Base-by-base conservation (phyloP, 176 grass and related monocot genomes). In the Thinopyrum elongatum region DNA sequence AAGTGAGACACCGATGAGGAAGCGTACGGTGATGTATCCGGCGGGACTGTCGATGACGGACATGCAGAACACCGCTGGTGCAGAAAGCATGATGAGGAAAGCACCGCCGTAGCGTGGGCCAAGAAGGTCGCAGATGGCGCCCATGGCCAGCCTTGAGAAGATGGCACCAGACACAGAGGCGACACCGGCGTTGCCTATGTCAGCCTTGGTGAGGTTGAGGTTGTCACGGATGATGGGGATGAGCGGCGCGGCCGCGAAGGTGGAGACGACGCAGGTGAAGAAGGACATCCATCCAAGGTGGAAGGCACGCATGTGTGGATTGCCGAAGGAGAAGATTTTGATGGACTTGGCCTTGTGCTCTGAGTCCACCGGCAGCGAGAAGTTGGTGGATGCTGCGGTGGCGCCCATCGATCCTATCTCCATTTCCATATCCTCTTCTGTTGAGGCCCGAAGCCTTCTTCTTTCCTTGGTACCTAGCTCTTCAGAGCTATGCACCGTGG, bases 171-270 rank as follows among this genome's bases (percentile, higher is more conserved):
- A 98, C 2, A 98, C 93, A 41, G 95, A 98, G 10, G 95, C 95
- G 3, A 95, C 93, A 1, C 95, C 89, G 1, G 95, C 95, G 88
- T 95, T 98, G 82, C 95, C 93, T 30, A 98, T 92, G 76, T 98
- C 93, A 7, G 80, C 80, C 93, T 93, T 95, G 42, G 21, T 92
- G 33, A 98, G 93, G 73, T 10, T 29, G 12, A 98, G 91, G 71
- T 98, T 87, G 69, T 98, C 91, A 11, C 95, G 87, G 83, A 98
- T 98, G 89, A 98, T 92, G 21, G 95, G 95, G 15, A 98, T 87
- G 4, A 98, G 93, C 0, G 34, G 77, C 2, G 53, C 21, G 7
- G 35, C 68, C 0, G 68, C 68, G 21, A 71, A 71, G 19, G 68
- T 71, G 35, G 68, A 71, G 35, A 71, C 35, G 5, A 71, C 68